phyloP scores from a whole-genome alignment of 179 eudicot genomes.

The Nepenthes alata region DNA sequence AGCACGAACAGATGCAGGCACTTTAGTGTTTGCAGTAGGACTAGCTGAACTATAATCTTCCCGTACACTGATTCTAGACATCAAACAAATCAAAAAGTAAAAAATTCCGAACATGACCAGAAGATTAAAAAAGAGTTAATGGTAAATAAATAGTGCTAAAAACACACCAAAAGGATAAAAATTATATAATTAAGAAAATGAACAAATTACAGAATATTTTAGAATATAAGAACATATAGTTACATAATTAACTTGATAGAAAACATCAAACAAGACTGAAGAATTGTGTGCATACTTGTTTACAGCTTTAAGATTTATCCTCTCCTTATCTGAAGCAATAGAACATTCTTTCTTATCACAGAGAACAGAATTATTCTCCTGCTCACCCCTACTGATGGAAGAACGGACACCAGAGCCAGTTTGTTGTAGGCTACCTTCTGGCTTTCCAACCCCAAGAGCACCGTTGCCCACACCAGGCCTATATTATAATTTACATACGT shows the following conservation, averaged over 20 bases:
- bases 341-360: conserved; percentile 41
- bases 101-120: not conserved
- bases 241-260: not conserved
- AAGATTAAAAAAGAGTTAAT: no score
- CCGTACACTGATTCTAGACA: conserved; percentile 32
- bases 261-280: not conserved
- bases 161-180: not conserved
- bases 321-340: conserved; percentile 38
- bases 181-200: not conserved
- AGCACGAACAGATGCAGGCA: conserved; percentile 33
- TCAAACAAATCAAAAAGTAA: not conserved
- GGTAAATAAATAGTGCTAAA: no score
- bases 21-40: conserved; percentile 40
- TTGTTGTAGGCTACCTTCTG: conserved; percentile 29
- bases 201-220: conserved; percentile 1
- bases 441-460: conserved; percentile 34
- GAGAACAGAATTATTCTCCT: conserved; percentile 28
- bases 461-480: conserved; percentile 49
- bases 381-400: conserved; percentile 42
- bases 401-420: conserved; percentile 37
- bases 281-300: conserved; percentile 26
- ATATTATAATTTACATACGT: not conserved
- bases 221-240: not conserved
- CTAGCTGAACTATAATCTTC: conserved; percentile 47
- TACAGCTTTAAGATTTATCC: conserved; percentile 36